Evolutionary conservation across 1,284 basidiomycete species (phyloP).

Genomic region (Boletus sp.): DNA sequence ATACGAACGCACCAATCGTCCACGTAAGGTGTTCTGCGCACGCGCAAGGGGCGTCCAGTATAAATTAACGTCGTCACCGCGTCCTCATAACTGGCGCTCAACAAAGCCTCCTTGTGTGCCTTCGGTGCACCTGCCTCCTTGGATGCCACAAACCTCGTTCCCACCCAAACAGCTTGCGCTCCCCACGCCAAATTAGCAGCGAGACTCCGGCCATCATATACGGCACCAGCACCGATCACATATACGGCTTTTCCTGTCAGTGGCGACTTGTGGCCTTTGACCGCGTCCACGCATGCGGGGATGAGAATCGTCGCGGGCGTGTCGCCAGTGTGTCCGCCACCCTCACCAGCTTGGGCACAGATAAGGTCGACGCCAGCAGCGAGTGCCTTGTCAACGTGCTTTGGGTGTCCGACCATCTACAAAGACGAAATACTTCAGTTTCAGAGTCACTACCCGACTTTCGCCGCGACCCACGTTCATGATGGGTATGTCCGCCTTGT

Average conservation of each 20-base stretch:
- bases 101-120: conserved; percentile 74
- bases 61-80: conserved; percentile 79
- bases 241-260: conserved; percentile 77
- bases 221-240: conserved; percentile 82
- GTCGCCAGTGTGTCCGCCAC: conserved; percentile 80
- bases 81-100: conserved; percentile 67
- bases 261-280: conserved; percentile 69
- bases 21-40: conserved; percentile 77
- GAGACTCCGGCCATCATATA: conserved; percentile 82
- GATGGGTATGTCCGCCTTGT: conserved; percentile 74
- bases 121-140: conserved; percentile 78
- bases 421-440: background rate
- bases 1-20: conserved; percentile 58
- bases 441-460: background rate
- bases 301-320: conserved; percentile 71
- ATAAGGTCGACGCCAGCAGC: conserved; percentile 82
- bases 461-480: conserved; percentile 60
- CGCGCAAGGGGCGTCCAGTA: conserved; percentile 83
- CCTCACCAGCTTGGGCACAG: conserved; percentile 86
- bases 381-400: conserved; percentile 79
- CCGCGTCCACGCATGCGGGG: conserved; percentile 81
- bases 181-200: conserved; percentile 84
- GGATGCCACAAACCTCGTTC: conserved; percentile 84
- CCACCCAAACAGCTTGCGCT: conserved; percentile 75
- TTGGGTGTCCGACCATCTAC: conserved; percentile 86